Conservation (phyloP, 257 asterid species). For the Parsonsia alboflavescens region DNA sequence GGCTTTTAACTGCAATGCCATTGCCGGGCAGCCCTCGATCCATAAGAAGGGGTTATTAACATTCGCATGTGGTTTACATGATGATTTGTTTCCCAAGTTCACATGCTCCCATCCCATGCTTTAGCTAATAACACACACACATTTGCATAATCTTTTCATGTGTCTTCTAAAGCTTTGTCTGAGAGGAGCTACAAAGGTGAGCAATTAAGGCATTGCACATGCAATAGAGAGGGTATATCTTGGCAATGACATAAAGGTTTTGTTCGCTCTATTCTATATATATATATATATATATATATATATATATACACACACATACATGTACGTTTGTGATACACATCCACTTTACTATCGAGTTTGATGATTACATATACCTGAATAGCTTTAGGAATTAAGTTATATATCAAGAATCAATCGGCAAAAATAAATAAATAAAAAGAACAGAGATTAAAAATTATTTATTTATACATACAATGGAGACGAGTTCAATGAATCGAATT, state of each 20-base stretch:
- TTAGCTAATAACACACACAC: conserved; percentile 29
- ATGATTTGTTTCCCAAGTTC: conserved; percentile 44
- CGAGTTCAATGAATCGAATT: background rate
- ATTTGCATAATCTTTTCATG: conserved; percentile 32
- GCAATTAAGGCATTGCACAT: conserved; percentile 55
- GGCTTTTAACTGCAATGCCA: too few species aligned
- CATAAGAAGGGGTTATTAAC: too few species aligned
- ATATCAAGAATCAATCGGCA: too few species aligned
- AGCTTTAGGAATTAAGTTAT: too few species aligned
- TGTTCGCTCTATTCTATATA: conserved; percentile 14
- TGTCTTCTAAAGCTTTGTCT: conserved; percentile 27
- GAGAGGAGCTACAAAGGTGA: conserved; percentile 18
- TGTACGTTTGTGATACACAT: too few species aligned
- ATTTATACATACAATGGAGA: background rate
- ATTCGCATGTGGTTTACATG: conserved; percentile 45
- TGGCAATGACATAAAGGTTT: conserved; percentile 28
- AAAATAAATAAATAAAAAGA: too few species aligned
- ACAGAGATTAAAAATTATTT: background rate
- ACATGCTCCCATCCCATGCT: conserved; percentile 34
- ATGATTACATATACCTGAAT: too few species aligned
- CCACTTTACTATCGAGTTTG: too few species aligned
- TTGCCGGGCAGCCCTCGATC: too few species aligned
- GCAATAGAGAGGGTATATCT: conserved; percentile 29
- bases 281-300: too few species aligned
- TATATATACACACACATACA: too few species aligned